Conservation (phyloP, 345 rosid species). For the thale cress (Arabidopsis thaliana) region TAIR10.1 NC_003070.9:7052501-7053000, state of each 20-base stretch:
- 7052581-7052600: constrained; percentile 94
- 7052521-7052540: constrained; percentile 74
- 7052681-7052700: constrained; percentile 37
- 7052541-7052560: constrained; percentile 80
- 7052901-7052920: constrained; percentile 33
- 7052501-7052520: constrained; percentile 61
- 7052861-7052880: constrained; percentile 48
- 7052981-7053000: constrained; percentile 71
- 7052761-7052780: constrained; percentile 20
- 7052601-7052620: constrained; percentile 73
- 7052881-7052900: constrained; percentile 40
- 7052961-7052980: constrained; percentile 82
- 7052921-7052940: constrained; percentile 73
- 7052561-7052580: constrained; percentile 91
- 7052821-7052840: constrained; percentile 37
- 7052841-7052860: constrained; percentile 24
- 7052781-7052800: constrained; percentile 18
- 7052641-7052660: constrained; percentile 66
- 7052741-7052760: constrained; percentile 31
- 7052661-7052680: constrained; percentile 39
- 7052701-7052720: constrained; percentile 35
- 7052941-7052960: constrained; percentile 70
- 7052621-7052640: constrained; percentile 84
- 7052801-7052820: constrained; percentile 23
- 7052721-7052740: constrained; percentile 25